Percentiles rank a stretch among this genome's conserved stretches.
phyloP scores from a whole-genome alignment of 345 rosid species.

The Kandelia obovata region DNA sequence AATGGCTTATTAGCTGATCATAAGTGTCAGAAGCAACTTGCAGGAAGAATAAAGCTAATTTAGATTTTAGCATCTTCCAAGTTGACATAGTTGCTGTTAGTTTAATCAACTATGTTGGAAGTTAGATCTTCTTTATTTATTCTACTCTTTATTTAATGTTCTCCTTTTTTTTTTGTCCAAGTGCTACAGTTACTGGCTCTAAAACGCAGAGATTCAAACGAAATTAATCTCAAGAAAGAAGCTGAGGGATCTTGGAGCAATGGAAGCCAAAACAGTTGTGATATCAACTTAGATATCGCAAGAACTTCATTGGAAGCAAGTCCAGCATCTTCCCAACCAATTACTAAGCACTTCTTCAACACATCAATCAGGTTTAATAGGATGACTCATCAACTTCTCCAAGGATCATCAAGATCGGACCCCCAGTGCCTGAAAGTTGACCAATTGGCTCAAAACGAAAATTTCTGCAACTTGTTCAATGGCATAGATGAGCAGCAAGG shows the following conservation, averaged over 20 bases:
- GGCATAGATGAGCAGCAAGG: constrained; percentile 68
- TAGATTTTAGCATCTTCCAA: constrained; percentile 15
- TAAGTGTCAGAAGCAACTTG: constrained; percentile 25
- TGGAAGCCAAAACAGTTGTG: constrained; percentile 59
- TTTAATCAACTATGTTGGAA: neutral
- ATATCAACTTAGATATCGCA: constrained; percentile 46
- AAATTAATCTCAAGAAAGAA: constrained; percentile 51
- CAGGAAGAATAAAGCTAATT: constrained; percentile 14
- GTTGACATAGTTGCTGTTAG: constrained; percentile 18
- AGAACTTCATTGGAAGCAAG: constrained; percentile 43
- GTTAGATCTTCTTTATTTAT: neutral
- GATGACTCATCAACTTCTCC: constrained; percentile 47
- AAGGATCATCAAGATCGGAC: constrained; percentile 43
- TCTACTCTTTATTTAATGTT: constrained; percentile 1
- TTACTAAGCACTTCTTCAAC: constrained; percentile 43
- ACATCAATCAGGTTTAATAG: constrained; percentile 47
- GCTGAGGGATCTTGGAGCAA: constrained; percentile 68
- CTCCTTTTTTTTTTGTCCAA: neutral
- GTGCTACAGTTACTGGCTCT: constrained; percentile 49
- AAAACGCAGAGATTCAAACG: constrained; percentile 51
- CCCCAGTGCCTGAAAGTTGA: constrained; percentile 42
- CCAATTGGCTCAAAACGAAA: constrained; percentile 52
- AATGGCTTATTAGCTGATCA: no score
- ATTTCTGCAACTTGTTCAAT: constrained; percentile 57
- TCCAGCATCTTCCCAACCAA: constrained; percentile 38